These are phyloP conservation scores for Porpolomopsis calyptriformis DNA, from an alignment of 768 basidiomycete species.

Conservation along the genomic window DNA sequence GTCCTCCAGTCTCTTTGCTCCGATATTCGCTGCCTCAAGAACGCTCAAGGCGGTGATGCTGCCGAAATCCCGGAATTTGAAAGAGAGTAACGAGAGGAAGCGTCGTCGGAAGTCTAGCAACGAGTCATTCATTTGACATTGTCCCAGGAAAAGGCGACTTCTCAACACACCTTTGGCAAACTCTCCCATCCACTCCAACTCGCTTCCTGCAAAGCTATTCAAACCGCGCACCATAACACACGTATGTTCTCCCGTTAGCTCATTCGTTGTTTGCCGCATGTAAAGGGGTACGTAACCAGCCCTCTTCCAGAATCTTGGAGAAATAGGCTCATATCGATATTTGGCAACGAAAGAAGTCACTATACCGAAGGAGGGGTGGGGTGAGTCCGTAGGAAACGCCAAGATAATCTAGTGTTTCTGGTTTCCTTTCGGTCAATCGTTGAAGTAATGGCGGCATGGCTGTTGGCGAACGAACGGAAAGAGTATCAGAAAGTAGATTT, in stretches of 20 bases:
- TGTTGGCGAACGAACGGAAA: constrained; percentile 56
- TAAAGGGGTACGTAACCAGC: constrained; percentile 87
- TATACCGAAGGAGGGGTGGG: constrained; percentile 63
- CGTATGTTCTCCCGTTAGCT: constrained; percentile 92
- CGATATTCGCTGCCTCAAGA: constrained; percentile 71
- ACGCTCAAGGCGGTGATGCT: constrained; percentile 80
- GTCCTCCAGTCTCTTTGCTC: constrained; percentile 37
- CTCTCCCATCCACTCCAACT: constrained; percentile 76
- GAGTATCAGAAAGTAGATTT: constrained; percentile 66
- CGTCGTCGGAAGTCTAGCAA: constrained; percentile 78
- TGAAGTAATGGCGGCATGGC: constrained; percentile 92
- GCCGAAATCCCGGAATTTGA: constrained; percentile 89
- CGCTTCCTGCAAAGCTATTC: constrained; percentile 49
- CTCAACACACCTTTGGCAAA: constrained; percentile 66
- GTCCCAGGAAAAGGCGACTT: neutral
- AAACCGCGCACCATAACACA: constrained; percentile 91
- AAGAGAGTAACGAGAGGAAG: constrained; percentile 83
- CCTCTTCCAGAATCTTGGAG: constrained; percentile 83
- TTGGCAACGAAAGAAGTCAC: constrained; percentile 3
- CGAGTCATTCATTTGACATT: neutral
- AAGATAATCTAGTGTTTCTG: constrained; percentile 84
- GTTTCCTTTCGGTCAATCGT: constrained; percentile 79
- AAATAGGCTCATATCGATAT: constrained; percentile 2
- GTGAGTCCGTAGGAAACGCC: constrained; percentile 96
- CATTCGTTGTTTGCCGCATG: constrained; percentile 85